Percentiles rank a stretch among this genome's conserved stretches.
phyloP scores from a whole-genome alignment of 345 rosid genomes.

The Camelina hispida region DNA sequence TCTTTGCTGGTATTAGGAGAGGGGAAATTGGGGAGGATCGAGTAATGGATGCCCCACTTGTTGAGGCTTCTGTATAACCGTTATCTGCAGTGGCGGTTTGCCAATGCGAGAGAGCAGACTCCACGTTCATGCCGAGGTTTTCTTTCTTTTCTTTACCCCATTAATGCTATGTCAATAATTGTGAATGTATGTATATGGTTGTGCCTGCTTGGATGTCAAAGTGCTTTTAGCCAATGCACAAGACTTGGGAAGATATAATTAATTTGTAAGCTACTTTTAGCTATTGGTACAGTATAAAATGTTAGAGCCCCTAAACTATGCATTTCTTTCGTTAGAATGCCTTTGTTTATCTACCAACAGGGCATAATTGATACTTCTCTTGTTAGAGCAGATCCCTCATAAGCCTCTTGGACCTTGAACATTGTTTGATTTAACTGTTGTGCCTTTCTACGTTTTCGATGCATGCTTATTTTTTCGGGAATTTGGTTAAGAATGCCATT shows the following conservation, averaged over 20 bases:
- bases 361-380: background rate
- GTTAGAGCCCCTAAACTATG: background rate
- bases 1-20: slow-evolving; percentile 86
- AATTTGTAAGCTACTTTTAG: background rate
- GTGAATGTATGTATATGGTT: background rate
- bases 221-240: slow-evolving; percentile 14
- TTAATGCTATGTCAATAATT: background rate
- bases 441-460: slow-evolving; percentile 8
- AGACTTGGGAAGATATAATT: background rate
- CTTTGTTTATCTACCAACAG: background rate
- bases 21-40: slow-evolving; percentile 87
- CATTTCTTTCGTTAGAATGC: slow-evolving; percentile 8
- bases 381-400: slow-evolving; percentile 1
- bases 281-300: background rate
- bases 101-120: slow-evolving; percentile 75
- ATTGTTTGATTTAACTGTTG: slow-evolving; percentile 1
- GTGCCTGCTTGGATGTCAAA: background rate
- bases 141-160: background rate
- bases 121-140: slow-evolving; percentile 91
- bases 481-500: too few relatives aligned
- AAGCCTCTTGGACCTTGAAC: slow-evolving; percentile 5
- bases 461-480: slow-evolving; percentile 1
- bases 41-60: slow-evolving; percentile 71
- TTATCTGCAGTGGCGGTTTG: slow-evolving; percentile 86
- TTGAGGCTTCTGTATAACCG: slow-evolving; percentile 87